Evolutionary conservation across 768 basidiomycete species (phyloP).

Genomic region (Leucosporidium creatinivorum): DNA sequence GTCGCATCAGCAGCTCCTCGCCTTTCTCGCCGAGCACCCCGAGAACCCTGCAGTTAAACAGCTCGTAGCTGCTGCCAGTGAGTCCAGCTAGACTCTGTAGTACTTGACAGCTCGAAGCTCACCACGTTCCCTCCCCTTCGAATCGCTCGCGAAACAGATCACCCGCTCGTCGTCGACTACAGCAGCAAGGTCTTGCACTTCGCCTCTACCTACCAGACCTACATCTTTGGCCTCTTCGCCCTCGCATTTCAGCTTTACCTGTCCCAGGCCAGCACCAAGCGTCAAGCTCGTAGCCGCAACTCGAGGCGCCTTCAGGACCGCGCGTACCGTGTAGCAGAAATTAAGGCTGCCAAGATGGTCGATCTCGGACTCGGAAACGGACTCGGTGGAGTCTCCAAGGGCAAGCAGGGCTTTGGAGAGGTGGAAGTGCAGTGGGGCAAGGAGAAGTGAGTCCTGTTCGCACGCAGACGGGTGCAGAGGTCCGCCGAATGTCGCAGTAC

Average conservation of each 20-base stretch:
- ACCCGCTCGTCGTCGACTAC: not conserved
- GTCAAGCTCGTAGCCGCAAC: not conserved
- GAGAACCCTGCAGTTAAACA: not conserved
- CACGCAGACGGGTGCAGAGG: not conserved
- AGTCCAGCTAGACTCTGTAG: not conserved
- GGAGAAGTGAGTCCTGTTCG: slow-evolving; percentile 32
- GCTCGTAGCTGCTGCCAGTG: not conserved
- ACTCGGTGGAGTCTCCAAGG: not conserved
- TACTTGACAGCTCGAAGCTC: not conserved
- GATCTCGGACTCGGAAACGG: slow-evolving; percentile 14
- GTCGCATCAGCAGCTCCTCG: too few species aligned
- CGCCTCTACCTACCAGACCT: not conserved
- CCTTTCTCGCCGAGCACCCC: not conserved
- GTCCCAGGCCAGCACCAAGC: not conserved
- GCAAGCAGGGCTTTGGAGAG: slow-evolving; percentile 2
- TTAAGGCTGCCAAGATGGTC: not conserved
- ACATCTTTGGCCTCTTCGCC: not conserved
- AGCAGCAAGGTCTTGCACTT: not conserved
- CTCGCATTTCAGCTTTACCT: not conserved
- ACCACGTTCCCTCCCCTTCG: not conserved
- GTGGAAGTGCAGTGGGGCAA: slow-evolving; percentile 38
- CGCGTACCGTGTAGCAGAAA: too few species aligned
- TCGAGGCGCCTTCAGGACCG: not conserved
- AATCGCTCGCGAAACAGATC: not conserved
- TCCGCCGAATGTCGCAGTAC: not conserved